A percentile compares a stretch with the other conserved stretches of the same genome.
phyloP scores from a whole-genome alignment of 495 filamentous ascomycete genomes.

The Penicillium flavigenum region DNA sequence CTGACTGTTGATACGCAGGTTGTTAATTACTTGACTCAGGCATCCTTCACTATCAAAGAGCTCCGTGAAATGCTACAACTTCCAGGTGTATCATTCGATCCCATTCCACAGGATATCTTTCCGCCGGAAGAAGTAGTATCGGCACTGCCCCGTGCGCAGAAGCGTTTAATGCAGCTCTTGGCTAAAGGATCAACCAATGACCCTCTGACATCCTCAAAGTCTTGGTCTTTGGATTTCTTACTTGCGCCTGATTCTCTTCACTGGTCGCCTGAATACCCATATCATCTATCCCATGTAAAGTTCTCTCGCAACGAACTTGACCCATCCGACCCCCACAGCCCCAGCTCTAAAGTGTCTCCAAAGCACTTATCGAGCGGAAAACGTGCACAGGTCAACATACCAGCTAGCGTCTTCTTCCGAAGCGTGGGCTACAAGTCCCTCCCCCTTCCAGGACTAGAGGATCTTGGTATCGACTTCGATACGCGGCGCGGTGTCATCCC shows the following conservation, averaged over 20 bases:
- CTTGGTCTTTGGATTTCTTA: constrained; percentile 82
- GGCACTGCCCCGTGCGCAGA: constrained; percentile 67
- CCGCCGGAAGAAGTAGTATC: constrained; percentile 56
- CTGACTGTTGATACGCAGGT: neutral
- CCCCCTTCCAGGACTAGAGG: constrained; percentile 68
- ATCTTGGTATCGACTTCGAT: constrained; percentile 81
- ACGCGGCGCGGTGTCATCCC: constrained; percentile 68
- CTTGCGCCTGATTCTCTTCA: constrained; percentile 71
- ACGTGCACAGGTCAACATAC: constrained; percentile 52
- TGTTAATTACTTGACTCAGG: constrained; percentile 45
- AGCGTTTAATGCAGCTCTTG: constrained; percentile 77
- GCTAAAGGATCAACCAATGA: constrained; percentile 63
- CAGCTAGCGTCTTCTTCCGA: constrained; percentile 73
- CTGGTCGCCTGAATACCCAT: constrained; percentile 41
- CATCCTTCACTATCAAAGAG: constrained; percentile 93
- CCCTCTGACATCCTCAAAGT: constrained; percentile 51
- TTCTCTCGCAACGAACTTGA: constrained; percentile 65
- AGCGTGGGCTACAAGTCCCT: constrained; percentile 90
- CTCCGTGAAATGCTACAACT: constrained; percentile 81
- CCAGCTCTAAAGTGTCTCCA: constrained; percentile 44
- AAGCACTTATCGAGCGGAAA: constrained; percentile 36
- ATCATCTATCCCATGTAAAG: constrained; percentile 55
- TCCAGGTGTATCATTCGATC: constrained; percentile 67
- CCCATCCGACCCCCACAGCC: constrained; percentile 44
- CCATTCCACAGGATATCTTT: constrained; percentile 62